Percentiles rank a stretch among this genome's conserved stretches.
Conservation (phyloP, 768 basidiomycete species). For the Tricholoma matsutake region DNA sequence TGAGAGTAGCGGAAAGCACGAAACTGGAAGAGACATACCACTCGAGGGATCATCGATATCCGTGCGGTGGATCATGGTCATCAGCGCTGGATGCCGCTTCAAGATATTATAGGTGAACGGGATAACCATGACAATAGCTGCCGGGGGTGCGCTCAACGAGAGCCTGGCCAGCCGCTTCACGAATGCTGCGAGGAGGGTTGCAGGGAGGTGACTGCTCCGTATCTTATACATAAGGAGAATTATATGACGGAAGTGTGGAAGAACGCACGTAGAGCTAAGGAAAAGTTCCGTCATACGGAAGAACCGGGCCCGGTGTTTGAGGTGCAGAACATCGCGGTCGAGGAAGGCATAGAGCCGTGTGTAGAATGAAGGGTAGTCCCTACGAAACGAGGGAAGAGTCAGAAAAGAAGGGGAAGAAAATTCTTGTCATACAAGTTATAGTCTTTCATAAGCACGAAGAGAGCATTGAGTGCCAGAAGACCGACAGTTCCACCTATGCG, state of each 20-base stretch:
- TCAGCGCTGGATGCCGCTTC: slow-evolving; percentile 86
- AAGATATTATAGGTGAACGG: slow-evolving; percentile 94
- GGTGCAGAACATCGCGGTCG: slow-evolving; percentile 83
- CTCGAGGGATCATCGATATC: slow-evolving; percentile 33
- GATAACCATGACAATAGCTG: slow-evolving; percentile 86
- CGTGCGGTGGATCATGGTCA: slow-evolving; percentile 86
- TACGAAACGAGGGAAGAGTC: slow-evolving; percentile 26
- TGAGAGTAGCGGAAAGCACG: not conserved
- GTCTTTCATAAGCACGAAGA: slow-evolving; percentile 88
- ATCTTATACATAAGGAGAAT: not conserved
- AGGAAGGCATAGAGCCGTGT: slow-evolving; percentile 87
- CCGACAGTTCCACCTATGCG: slow-evolving; percentile 75
- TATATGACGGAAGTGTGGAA: not conserved
- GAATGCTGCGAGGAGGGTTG: slow-evolving; percentile 91
- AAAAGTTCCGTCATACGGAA: slow-evolving; percentile 92
- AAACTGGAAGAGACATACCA: slow-evolving; percentile 24
- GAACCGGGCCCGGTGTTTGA: slow-evolving; percentile 91
- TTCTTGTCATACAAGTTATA: slow-evolving; percentile 78
- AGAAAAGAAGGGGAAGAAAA: slow-evolving; percentile 1
- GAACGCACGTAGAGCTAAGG: slow-evolving; percentile 80
- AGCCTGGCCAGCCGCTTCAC: slow-evolving; percentile 87
- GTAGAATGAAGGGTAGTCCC: slow-evolving; percentile 96
- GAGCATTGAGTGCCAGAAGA: slow-evolving; percentile 84
- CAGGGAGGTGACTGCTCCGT: slow-evolving; percentile 67
- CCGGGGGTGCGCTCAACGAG: slow-evolving; percentile 81